A percentile compares a stretch with the other conserved stretches of the same genome.
Conservation (phyloP, 768 basidiomycete species). For the Suillus clintonianus region DNA sequence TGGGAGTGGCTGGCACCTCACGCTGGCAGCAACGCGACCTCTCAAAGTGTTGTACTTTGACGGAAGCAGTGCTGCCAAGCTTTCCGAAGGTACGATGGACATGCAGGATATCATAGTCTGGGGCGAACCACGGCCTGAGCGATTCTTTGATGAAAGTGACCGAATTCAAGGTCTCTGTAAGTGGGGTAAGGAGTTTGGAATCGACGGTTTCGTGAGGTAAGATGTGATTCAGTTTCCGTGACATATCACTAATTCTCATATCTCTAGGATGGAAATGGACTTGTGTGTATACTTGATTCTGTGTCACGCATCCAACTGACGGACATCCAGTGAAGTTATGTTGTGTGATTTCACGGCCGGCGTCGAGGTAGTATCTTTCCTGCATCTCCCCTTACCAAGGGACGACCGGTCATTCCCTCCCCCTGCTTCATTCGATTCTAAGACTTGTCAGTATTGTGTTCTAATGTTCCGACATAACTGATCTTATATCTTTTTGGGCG, state of each 20-base stretch:
- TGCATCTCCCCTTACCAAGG: slow-evolving; percentile 23
- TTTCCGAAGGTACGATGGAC: slow-evolving; percentile 34
- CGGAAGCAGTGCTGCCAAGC: slow-evolving; percentile 32
- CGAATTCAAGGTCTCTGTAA: slow-evolving; percentile 31
- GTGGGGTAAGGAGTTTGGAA: slow-evolving; percentile 31
- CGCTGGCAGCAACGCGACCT: slow-evolving; percentile 25
- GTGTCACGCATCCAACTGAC: neutral
- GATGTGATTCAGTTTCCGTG: neutral
- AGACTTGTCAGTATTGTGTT: neutral
- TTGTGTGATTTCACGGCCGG: slow-evolving; percentile 35
- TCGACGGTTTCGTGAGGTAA: slow-evolving; percentile 38
- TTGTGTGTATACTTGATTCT: slow-evolving; percentile 24
- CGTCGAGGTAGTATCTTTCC: slow-evolving; percentile 23
- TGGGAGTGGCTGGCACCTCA: slow-evolving; percentile 26
- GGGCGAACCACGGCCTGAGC: slow-evolving; percentile 24
- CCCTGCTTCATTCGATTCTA: neutral
- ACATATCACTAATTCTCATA: neutral
- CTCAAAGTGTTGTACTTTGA: slow-evolving; percentile 36
- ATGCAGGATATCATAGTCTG: slow-evolving; percentile 36
- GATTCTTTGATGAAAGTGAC: slow-evolving; percentile 19
- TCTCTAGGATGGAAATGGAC: slow-evolving; percentile 28
- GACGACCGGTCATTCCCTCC: neutral
- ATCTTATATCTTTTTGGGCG: neutral
- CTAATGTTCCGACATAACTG: too few species aligned
- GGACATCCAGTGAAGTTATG: slow-evolving; percentile 35